Conservation (phyloP, 257 asterid species). For the Rubia yunnanensis region DNA sequence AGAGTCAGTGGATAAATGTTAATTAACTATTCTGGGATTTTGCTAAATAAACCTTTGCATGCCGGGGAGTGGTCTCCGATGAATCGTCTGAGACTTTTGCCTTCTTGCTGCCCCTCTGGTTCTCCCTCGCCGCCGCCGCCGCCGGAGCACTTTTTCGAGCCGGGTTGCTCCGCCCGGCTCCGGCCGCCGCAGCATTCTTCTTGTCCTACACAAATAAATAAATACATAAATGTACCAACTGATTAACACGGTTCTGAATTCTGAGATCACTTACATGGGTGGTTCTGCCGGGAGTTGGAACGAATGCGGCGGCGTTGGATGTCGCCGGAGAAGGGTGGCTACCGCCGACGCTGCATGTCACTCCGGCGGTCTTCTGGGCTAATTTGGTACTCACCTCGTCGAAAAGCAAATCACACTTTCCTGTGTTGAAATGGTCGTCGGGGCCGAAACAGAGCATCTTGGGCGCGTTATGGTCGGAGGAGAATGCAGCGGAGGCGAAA, state of each 20-base stretch:
- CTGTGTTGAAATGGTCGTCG: slow-evolving; percentile 17
- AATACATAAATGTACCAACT: neutral
- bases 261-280: slow-evolving; percentile 19
- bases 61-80: slow-evolving; percentile 22
- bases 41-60: slow-evolving; percentile 53
- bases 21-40: neutral
- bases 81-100: slow-evolving; percentile 31
- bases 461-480: slow-evolving; percentile 19
- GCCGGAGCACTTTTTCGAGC: slow-evolving; percentile 10
- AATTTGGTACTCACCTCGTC: slow-evolving; percentile 6
- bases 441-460: slow-evolving; percentile 68
- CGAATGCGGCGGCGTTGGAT: slow-evolving; percentile 9
- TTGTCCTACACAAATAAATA: slow-evolving; percentile 28
- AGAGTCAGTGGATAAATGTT: neutral
- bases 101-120: slow-evolving; percentile 39
- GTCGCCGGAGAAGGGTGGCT: slow-evolving; percentile 12
- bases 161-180: neutral
- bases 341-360: slow-evolving; percentile 40
- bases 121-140: slow-evolving; percentile 28
- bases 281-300: too few species aligned
- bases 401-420: neutral
- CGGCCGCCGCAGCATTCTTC: slow-evolving; percentile 43
- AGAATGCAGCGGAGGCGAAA: slow-evolving; percentile 19
- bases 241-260: neutral
- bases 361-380: slow-evolving; percentile 26